Evolutionary conservation across 2,329 filamentous ascomycete genomes (phyloP).

Genomic region (Colletotrichum melonis): DNA sequence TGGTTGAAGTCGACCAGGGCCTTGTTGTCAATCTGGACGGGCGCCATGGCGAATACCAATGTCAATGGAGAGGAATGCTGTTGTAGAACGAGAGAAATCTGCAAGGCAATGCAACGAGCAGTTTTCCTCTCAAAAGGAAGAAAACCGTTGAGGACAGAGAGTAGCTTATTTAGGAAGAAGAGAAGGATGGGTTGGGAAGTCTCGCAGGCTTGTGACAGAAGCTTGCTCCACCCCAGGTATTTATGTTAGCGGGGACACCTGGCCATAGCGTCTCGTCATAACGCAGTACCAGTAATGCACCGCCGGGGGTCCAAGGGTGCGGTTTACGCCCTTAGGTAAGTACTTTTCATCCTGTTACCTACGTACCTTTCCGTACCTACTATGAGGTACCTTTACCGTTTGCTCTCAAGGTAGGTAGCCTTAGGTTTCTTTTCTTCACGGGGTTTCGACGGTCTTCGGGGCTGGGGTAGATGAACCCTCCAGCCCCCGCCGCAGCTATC

Average conservation of each 20-base stretch:
- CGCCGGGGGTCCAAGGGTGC: not conserved
- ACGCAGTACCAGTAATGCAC: conserved; percentile 12
- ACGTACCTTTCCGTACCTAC: not conserved
- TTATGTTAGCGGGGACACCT: conserved; percentile 32
- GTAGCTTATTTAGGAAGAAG: not conserved
- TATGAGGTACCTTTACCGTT: not conserved
- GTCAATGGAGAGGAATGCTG: not conserved
- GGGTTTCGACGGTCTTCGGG: conserved; percentile 15
- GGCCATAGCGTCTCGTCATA: conserved; percentile 36
- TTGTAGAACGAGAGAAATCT: not conserved
- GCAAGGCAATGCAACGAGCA: conserved; percentile 1
- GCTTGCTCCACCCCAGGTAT: conserved; percentile 26
- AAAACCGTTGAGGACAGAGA: conserved; percentile 31
- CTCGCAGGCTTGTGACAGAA: conserved; percentile 32
- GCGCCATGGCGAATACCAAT: conserved; percentile 48
- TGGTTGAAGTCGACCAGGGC: conserved; percentile 74
- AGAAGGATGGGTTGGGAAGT: conserved; percentile 4
- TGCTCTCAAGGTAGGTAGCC: not conserved
- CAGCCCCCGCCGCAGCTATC: conserved; percentile 1
- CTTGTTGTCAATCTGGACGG: conserved; percentile 46
- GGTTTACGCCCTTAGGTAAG: not conserved
- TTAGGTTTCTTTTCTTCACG: conserved; percentile 5
- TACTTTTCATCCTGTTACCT: not conserved
- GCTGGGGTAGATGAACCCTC: conserved; percentile 15
- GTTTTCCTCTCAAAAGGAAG: not conserved